Base-by-base conservation (phyloP, 352 stramenopile genomes). In the Phytophthora sansomeana region DNA sequence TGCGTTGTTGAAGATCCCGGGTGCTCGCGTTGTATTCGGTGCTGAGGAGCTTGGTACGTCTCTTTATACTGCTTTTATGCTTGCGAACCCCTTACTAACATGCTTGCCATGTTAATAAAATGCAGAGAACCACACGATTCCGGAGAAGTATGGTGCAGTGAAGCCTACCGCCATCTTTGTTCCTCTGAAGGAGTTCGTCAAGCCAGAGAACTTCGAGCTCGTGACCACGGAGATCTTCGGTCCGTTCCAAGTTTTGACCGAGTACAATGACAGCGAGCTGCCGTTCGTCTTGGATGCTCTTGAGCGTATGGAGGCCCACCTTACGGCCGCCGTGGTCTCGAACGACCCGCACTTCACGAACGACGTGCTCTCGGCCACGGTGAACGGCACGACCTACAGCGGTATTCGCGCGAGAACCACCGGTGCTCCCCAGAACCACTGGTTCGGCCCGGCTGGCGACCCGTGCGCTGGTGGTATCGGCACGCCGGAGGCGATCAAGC, bases 351-450 rank as follows among this genome's bases (percentile, higher is more conserved):
- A 87, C 42, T 99, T 99, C 76, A 83, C 93, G 67, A 86, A 97
- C 51, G 87, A 97, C 42, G 90, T 99, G 48, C 85, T 99, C 13
- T 89, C 91, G 26, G 81, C 97, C 75, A 98, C 98, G n/a, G 97
- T 99, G n/a, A 99, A 99, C 78, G 98, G 98, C 56, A 99, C 98
- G 36, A 99, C 97, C 3, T 99, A 99, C 86, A 92, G 82, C 52
- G 98, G 98, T 48, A 96, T 97, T 50, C 89, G 98, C 46, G 98
- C 97, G 11, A 87, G 97, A 62, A 99, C 97, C 7, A 99, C 97
- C 3, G 97, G 96, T 51, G 95, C 95, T 16, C 94, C 94, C 5
- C 89, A 98, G 77, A 98, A 97, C 91, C 96, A 96, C 87, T 98
- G 94, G 94, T 98, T 99, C 78, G 97, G 97, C 61, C 97, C 97